phyloP scores from a whole-genome alignment of 2,329 filamentous ascomycete species.

The Curvularia sp. region DNA sequence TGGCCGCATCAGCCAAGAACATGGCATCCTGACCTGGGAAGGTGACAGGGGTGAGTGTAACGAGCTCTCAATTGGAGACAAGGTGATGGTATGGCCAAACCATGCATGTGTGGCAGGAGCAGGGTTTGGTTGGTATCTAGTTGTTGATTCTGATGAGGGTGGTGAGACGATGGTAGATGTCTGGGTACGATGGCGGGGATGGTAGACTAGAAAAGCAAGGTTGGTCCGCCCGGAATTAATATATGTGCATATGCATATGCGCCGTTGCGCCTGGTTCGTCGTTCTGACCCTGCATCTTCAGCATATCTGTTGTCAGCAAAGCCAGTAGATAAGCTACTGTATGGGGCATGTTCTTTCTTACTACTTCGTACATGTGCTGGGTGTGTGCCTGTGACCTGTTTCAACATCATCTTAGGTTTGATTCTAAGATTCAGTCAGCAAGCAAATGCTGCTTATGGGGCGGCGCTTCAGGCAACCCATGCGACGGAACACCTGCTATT shows the following conservation, averaged over 20 bases:
- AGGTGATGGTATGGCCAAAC: conserved; percentile 77
- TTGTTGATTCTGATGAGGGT: conserved; percentile 68
- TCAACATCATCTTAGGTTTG: conserved; percentile 41
- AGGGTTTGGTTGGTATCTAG: conserved; percentile 73
- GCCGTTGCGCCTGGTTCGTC: neutral
- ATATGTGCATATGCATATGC: conserved; percentile 4
- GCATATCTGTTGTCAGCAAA: neutral
- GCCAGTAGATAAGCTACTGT: conserved; percentile 13
- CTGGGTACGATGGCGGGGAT: conserved; percentile 74
- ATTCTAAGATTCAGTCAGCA: conserved; percentile 30
- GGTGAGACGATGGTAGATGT: conserved; percentile 71
- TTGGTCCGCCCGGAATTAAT: neutral
- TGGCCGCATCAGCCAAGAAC: conserved; percentile 76
- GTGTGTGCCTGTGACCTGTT: conserved; percentile 30
- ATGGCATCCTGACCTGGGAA: conserved; percentile 72
- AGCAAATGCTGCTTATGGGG: neutral
- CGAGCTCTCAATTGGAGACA: conserved; percentile 67
- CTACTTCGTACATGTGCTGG: conserved; percentile 15
- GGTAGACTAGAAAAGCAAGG: conserved; percentile 54
- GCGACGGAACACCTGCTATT: neutral
- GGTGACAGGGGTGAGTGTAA: conserved; percentile 45
- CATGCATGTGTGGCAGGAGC: conserved; percentile 80
- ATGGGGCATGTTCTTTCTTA: conserved; percentile 23
- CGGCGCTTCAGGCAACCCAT: neutral
- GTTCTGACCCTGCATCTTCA: neutral